Evolutionary conservation across 225 moss, liverwort and hornwort species (phyloP).

Genomic region (Pseudisothecium myosuroides): DNA sequence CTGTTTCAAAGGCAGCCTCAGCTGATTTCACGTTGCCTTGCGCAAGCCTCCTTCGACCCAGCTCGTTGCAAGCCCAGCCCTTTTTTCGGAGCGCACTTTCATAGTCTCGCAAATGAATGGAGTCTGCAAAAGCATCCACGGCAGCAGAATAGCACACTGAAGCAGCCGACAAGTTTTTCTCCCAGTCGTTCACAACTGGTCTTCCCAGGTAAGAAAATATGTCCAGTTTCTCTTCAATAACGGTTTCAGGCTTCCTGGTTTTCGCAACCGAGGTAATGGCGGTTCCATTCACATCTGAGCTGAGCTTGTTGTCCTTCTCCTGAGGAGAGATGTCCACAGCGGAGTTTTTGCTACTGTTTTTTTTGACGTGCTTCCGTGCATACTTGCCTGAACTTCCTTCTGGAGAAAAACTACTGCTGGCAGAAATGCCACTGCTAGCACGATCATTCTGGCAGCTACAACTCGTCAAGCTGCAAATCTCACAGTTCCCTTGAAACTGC

Average conservation of each 20-base stretch:
- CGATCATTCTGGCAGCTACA: conserved; percentile 94
- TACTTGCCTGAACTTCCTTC: conserved; percentile 25
- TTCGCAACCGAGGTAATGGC: not conserved
- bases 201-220: conserved; percentile 53
- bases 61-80: conserved; percentile 91
- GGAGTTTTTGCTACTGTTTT: conserved; percentile 6
- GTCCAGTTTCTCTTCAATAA: conserved; percentile 10
- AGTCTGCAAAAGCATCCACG: conserved; percentile 39
- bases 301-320: not conserved
- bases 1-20: conserved; percentile 58
- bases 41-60: conserved; percentile 74
- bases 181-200: conserved; percentile 54
- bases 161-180: conserved; percentile 61
- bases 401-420: conserved; percentile 41
- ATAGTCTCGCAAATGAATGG: conserved; percentile 44
- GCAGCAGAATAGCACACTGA: conserved; percentile 65
- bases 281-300: not conserved
- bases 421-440: conserved; percentile 88
- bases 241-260: not conserved
- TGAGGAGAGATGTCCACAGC: not conserved
- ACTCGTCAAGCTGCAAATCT: conserved; percentile 80
- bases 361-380: conserved; percentile 48
- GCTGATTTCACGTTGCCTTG: conserved; percentile 63
- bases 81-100: conserved; percentile 66
- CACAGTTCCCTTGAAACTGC: conserved; percentile 63